phyloP scores from a whole-genome alignment of 176 grass and related monocot species.

The Themeda triandra region DNA sequence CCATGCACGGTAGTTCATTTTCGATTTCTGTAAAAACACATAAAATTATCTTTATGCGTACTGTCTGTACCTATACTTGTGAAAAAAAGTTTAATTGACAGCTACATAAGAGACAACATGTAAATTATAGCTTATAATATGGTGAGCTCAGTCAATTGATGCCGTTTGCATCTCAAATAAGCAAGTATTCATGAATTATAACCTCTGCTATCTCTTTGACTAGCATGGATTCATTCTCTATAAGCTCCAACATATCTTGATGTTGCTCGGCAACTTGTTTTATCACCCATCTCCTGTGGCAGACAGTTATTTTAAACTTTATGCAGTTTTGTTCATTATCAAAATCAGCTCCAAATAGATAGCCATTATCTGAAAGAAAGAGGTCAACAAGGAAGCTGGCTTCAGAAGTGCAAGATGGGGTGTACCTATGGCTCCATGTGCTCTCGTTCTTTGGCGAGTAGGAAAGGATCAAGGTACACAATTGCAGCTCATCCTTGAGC shows the following conservation, averaged over 20 bases:
- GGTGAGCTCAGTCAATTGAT: slow-evolving; percentile 17
- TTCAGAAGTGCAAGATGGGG: neutral
- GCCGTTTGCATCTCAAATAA: neutral
- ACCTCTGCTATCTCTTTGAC: slow-evolving; percentile 88
- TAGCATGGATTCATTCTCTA: slow-evolving; percentile 65
- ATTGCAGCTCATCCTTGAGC: slow-evolving; percentile 55
- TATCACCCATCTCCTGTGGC: slow-evolving; percentile 80
- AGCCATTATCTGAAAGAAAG: neutral
- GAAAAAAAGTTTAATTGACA: neutral
- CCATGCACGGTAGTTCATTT: slow-evolving; percentile 98
- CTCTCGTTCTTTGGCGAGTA: slow-evolving; percentile 64
- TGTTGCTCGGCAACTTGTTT: slow-evolving; percentile 56
- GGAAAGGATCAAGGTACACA: slow-evolving; percentile 62
- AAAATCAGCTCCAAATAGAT: slow-evolving; percentile 7
- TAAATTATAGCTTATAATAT: neutral
- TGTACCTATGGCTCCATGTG: slow-evolving; percentile 67
- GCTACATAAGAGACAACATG: neutral
- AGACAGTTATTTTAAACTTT: slow-evolving; percentile 13
- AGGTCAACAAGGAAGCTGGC: neutral
- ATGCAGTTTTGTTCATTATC: neutral
- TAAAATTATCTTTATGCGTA: neutral
- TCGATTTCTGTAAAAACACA: slow-evolving; percentile 71
- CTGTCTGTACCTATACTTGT: neutral
- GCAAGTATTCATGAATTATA: neutral
- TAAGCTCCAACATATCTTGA: slow-evolving; percentile 45